These are phyloP conservation scores for Isochrysis galbana DNA, from an alignment of 78 protist genomes.

Conservation along the genomic window DNA sequence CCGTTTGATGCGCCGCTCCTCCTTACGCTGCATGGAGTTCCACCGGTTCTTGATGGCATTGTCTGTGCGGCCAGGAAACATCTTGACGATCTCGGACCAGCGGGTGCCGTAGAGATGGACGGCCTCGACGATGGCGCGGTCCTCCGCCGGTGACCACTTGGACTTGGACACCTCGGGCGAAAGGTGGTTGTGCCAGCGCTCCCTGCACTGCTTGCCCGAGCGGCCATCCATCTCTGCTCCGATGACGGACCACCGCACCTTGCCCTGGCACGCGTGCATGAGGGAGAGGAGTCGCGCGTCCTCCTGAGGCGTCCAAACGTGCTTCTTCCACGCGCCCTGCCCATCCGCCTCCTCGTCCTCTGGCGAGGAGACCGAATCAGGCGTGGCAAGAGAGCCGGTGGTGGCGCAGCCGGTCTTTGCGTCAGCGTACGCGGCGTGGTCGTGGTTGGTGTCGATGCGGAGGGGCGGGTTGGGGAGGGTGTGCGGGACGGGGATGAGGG, in stretches of 20 bases:
- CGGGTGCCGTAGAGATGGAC: constrained; percentile 29
- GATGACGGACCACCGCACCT: constrained; percentile 72
- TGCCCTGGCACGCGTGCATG: not conserved
- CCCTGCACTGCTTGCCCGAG: constrained; percentile 88
- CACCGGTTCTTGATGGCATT: constrained; percentile 57
- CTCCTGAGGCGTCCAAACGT: not conserved
- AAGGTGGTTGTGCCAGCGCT: constrained; percentile 68
- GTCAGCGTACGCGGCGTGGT: no score
- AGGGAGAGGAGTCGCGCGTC: not conserved
- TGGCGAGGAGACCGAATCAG: not conserved
- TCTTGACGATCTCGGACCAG: constrained; percentile 55
- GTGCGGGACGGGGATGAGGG: no score
- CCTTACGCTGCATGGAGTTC: constrained; percentile 43
- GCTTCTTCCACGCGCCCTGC: not conserved
- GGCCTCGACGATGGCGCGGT: constrained; percentile 16
- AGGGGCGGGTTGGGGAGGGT: no score
- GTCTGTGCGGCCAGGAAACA: constrained; percentile 60
- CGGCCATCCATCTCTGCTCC: constrained; percentile 74
- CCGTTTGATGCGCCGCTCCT: not conserved
- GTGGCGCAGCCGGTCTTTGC: no score
- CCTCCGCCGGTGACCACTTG: constrained; percentile 51
- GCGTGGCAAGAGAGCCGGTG: no score
- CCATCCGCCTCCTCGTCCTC: not conserved
- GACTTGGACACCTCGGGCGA: constrained; percentile 28
- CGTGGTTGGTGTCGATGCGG: no score